phyloP scores from a whole-genome alignment of 164 flowering plant species.

The Chimonanthus praecox region DNA sequence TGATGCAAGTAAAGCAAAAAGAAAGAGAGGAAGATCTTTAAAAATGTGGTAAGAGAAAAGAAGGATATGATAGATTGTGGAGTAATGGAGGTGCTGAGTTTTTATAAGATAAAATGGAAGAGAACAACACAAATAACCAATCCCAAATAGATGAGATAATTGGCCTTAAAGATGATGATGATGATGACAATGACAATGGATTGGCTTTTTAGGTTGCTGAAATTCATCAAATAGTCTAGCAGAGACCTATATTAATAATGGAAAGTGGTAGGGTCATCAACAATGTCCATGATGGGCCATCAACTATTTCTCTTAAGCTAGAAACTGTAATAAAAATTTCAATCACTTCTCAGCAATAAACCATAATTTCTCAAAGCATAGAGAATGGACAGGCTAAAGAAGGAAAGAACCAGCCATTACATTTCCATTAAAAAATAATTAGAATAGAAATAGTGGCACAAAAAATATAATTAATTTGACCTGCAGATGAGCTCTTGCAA shows the following conservation, averaged over 20 bases:
- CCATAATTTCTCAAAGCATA: too few relatives aligned
- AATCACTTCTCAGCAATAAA: not conserved
- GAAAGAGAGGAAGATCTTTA: too few relatives aligned
- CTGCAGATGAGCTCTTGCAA: constrained; percentile 96
- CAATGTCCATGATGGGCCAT: too few relatives aligned
- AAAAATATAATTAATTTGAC: constrained; percentile 26
- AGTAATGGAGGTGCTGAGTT: too few relatives aligned
- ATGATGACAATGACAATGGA: not conserved
- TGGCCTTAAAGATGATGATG: not conserved
- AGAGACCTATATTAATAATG: too few relatives aligned
- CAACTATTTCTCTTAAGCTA: too few relatives aligned
- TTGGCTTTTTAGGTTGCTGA: not conserved
- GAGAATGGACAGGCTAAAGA: not conserved
- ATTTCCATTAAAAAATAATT: not conserved
- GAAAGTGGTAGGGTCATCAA: too few relatives aligned
- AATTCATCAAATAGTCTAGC: not conserved
- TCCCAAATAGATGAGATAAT: too few relatives aligned
- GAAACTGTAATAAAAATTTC: too few relatives aligned
- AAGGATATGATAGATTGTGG: too few relatives aligned
- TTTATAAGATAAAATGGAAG: not conserved
- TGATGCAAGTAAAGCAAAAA: too few relatives aligned
- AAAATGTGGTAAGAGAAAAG: too few relatives aligned
- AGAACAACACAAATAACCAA: not conserved
- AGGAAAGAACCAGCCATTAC: not conserved
- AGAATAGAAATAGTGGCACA: not conserved